Base-by-base conservation (phyloP, 495 filamentous ascomycete species). In the Talaromyces proteolyticus region DNA sequence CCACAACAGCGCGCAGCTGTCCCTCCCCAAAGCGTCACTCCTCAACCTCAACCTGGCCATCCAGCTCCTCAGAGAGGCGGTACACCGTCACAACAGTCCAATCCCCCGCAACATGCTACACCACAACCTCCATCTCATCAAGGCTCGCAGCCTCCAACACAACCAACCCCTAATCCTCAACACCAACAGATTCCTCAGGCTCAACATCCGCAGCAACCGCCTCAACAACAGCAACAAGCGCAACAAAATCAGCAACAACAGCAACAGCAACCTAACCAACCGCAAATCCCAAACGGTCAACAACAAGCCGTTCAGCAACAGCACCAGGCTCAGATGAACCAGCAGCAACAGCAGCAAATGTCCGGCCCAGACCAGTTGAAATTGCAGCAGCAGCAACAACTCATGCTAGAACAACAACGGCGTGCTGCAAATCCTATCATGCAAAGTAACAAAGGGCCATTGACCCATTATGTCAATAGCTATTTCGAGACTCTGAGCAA, bases 401-500 rank as follows among this genome's bases (percentile, higher is more conserved):
- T 23, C 36, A 25, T 49, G 47, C 17, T 49, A 20, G 64, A 72
- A 26, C 68, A 74, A 19, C 72, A 73, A 39, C 67, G 62, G 47
- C 53, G 64, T 52, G 64, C 69, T 55, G 60, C 64, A 60, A 72
- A 78, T 53, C 73, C 75, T 50, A 74, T 76, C 43, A 76, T 79
- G 18, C 63, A 70, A 57, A 72, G 71, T 51, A 57, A 72, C 51
- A 57, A 49, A 29, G 20, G 19, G 17, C 6, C 19, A 37, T 29
- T 37, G 12, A 51, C 49, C 14, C 40, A 51, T 44, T 79, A 74
- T 53, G 66, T 96, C 36, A 73, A 86, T 54, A 72, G 74, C 46
- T 91, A 91, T 56, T 76, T 78, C 19, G 86, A 92, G 57, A 69
- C 85, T 44, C 66, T 95, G 10, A 85, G 84, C 54, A 73, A 71